Conservation (phyloP, 257 asterid species). For the Mentha longifolia region DNA sequence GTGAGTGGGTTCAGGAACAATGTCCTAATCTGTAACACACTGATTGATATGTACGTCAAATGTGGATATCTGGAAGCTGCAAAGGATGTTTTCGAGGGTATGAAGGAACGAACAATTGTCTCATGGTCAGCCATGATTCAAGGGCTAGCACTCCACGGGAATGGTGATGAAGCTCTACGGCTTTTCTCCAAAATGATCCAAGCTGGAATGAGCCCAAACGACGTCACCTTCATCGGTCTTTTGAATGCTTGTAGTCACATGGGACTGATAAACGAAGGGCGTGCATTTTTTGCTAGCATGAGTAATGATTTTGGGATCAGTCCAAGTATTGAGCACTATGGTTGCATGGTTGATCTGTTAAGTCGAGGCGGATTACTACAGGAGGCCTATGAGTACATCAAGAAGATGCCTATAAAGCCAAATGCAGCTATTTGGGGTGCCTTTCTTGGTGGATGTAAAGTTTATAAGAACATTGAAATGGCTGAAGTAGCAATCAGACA, state of each 20-base stretch:
- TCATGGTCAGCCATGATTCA: constrained; percentile 82
- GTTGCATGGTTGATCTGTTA: constrained; percentile 79
- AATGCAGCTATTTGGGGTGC: constrained; percentile 81
- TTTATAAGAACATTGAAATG: constrained; percentile 60
- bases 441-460: constrained; percentile 70
- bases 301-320: constrained; percentile 45
- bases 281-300: constrained; percentile 57
- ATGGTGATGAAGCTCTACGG: constrained; percentile 52
- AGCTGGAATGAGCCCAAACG: constrained; percentile 60
- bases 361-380: constrained; percentile 69
- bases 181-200: constrained; percentile 57
- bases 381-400: constrained; percentile 57
- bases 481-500: constrained; percentile 56
- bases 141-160: constrained; percentile 73
- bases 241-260: constrained; percentile 70
- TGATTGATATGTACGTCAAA: constrained; percentile 68
- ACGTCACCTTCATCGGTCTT: constrained; percentile 66
- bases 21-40: constrained; percentile 53
- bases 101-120: constrained; percentile 55
- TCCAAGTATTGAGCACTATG: constrained; percentile 69
- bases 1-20: constrained; percentile 47
- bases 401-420: constrained; percentile 55
- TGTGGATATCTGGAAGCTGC: constrained; percentile 68
- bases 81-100: constrained; percentile 45
- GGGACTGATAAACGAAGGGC: constrained; percentile 62